Conservation (phyloP, 2,329 filamentous ascomycete genomes). For the Aspergillus fumigatus region DNA sequence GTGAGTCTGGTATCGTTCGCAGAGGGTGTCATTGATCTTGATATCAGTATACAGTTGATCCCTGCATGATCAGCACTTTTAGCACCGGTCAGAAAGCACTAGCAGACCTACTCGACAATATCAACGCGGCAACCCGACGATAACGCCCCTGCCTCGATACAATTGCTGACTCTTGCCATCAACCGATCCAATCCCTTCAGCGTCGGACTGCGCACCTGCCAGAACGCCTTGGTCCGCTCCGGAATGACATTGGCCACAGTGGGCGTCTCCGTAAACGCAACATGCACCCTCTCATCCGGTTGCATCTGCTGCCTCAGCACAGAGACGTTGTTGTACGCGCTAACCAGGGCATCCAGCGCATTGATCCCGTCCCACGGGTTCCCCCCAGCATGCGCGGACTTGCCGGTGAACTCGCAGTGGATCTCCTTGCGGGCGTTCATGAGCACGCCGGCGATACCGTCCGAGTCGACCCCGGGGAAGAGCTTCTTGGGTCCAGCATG, state of each 20-base stretch:
- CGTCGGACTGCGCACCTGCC: conserved; percentile 44
- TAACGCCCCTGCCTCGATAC: conserved; percentile 33
- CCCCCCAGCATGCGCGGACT: conserved; percentile 53
- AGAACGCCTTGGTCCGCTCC: conserved; percentile 44
- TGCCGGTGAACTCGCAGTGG: conserved; percentile 44
- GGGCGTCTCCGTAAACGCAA: conserved; percentile 52
- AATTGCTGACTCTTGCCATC: conserved; percentile 26
- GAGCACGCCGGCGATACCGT: conserved; percentile 24
- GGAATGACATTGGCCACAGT: conserved; percentile 55
- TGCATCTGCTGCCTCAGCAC: conserved; percentile 54
- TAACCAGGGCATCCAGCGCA: conserved; percentile 54
- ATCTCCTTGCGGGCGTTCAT: conserved; percentile 35
- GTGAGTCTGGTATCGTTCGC: conserved; percentile 40
- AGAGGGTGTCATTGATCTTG: conserved; percentile 43
- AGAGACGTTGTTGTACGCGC: conserved; percentile 43
- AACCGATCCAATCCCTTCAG: conserved; percentile 36
- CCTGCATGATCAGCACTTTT: conserved; percentile 3
- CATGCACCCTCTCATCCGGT: conserved; percentile 50
- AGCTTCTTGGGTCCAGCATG: conserved; percentile 22
- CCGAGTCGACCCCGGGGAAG: conserved; percentile 19
- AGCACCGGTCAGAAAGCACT: not conserved
- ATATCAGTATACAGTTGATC: conserved; percentile 43
- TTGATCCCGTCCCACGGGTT: conserved; percentile 59
- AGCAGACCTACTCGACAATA: conserved; percentile 25
- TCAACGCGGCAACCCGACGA: conserved; percentile 32